Evolutionary conservation across 768 basidiomycete species (phyloP), one percentile per base, ranked within the genome.

Genomic region (Amanita brunnescens): DNA sequence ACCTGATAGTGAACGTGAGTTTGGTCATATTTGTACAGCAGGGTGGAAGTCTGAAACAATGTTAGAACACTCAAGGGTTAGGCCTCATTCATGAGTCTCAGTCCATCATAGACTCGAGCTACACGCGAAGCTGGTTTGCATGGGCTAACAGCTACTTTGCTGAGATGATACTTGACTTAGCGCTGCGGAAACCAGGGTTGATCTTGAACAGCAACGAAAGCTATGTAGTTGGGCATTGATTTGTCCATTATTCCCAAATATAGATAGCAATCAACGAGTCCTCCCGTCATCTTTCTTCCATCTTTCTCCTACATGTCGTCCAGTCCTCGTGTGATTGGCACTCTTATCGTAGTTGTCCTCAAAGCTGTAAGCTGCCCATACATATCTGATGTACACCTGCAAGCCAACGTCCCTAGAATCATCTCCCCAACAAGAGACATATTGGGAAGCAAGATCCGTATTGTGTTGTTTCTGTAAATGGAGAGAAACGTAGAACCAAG

Each of bases 401-500:
- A 54, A 48, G 45, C 58, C 44, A 45, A 52, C 47, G 33, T 46
- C 49, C 35, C 29, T 64, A 92, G 90, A 86, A 84, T 67, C 89
- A 92, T 68, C 73, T 92, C 48, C 90, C 91, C 14, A 92, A 92
- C 60, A 92, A 92, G 71, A 76, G 85, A 58, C 86, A 91, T 65
- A 94, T 92, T 42, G 90, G 90, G 57, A 99, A 99, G 70, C 96
- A 98, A 67, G 93, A 97, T 65, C 96, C 96, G 0, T 99, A 95
- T 67, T 96, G 92, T 58, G 70, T 82, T 20, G 78, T 95, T 21
- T 72, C 75, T 3, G 71, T 93, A 47, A 86, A 90, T 62, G 82
- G 83, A 45, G 85, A 93, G 66, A 93, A 84, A 61, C 80, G 84
- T 53, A 78, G 89, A 47, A 98, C 95, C 4, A 91, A 87, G 65